These are phyloP conservation scores for Thraustochytrium sp. DNA, from an alignment of 352 stramenopile species.

Conservation along the genomic window DNA sequence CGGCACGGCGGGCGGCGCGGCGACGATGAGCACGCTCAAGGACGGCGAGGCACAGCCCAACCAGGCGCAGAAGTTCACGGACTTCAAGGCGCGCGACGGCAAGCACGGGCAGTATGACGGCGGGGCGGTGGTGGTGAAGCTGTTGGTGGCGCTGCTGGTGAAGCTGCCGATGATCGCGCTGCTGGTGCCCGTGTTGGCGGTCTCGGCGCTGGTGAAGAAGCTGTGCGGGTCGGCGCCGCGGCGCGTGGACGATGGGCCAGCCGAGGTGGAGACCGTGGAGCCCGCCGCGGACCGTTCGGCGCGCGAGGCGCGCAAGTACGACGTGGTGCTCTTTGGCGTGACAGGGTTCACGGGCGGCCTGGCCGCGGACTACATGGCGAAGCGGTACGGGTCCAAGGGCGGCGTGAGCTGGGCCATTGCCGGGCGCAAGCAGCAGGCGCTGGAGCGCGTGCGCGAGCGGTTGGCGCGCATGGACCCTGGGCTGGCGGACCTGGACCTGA, in stretches of 20 bases:
- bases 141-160: not conserved
- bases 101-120: not conserved
- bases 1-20: no score
- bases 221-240: no score
- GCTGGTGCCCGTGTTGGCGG: not conserved
- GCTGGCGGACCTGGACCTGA: constrained; percentile 50
- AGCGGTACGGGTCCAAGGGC: constrained; percentile 19
- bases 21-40: no score
- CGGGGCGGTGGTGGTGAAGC: not conserved
- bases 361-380: constrained; percentile 58
- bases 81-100: constrained; percentile 30
- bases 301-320: constrained; percentile 50
- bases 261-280: not conserved
- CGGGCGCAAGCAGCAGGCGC: constrained; percentile 66
- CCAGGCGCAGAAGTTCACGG: constrained; percentile 4
- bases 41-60: no score
- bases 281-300: not conserved
- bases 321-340: constrained; percentile 73
- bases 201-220: not conserved
- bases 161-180: not conserved
- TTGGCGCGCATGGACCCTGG: constrained; percentile 46
- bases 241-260: not conserved
- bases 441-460: constrained; percentile 53
- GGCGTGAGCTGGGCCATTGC: constrained; percentile 75
- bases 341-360: constrained; percentile 78